phyloP scores from a whole-genome alignment of 1,139 yeast genomes.

The Nakaseomyces sp. region DNA sequence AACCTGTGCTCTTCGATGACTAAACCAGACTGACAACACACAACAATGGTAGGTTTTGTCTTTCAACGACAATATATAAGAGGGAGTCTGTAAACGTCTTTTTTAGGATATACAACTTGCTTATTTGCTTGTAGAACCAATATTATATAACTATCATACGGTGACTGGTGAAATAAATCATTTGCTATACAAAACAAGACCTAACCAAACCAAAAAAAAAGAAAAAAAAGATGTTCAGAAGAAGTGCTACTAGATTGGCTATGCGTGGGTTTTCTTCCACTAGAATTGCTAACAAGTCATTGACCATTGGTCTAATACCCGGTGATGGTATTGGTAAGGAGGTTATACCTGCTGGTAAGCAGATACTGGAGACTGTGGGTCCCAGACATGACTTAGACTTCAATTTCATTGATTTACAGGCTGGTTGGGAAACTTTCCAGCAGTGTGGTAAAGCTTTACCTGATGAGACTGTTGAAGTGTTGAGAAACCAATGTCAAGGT shows the following conservation, averaged over 20 bases:
- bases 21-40: no score
- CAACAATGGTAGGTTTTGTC: no score
- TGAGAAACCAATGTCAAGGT: slow-evolving; percentile 83
- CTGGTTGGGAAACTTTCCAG: slow-evolving; percentile 90
- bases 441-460: slow-evolving; percentile 93
- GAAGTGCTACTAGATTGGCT: slow-evolving; percentile 18
- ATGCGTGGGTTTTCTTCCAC: slow-evolving; percentile 20
- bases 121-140: no score
- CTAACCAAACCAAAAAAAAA: no score
- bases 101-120: no score
- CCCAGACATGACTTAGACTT: slow-evolving; percentile 65
- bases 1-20: neutral
- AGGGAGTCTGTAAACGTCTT: no score
- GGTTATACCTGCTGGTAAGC: slow-evolving; percentile 90
- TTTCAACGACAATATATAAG: no score
- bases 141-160: no score
- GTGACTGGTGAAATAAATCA: no score
- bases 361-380: slow-evolving; percentile 75
- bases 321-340: slow-evolving; percentile 98
- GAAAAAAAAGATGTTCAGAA: slow-evolving; percentile 21
- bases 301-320: slow-evolving; percentile 61
- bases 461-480: slow-evolving; percentile 75
- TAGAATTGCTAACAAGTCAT: slow-evolving; percentile 18
- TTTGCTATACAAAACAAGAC: neutral
- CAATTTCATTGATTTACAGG: slow-evolving; percentile 79